Evolutionary conservation across 495 filamentous ascomycete genomes (phyloP), one percentile per base, ranked within the genome.

Genomic region (Lepidopterella palustris): DNA sequence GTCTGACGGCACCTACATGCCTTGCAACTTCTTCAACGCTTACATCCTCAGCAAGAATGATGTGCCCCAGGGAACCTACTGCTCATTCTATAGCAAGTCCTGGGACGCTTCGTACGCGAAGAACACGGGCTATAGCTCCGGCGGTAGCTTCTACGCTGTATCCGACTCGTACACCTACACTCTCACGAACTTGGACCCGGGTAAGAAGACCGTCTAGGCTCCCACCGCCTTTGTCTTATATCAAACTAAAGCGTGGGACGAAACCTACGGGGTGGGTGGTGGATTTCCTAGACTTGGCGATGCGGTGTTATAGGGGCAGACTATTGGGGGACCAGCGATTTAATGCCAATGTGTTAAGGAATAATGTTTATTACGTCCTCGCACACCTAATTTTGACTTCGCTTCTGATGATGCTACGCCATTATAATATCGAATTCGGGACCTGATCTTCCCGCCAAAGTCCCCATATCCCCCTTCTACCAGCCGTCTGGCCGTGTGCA

Each of bases 1-100:
- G 69, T 73, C 39, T 56, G 65, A 15, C 50, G 61, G 28, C 61
- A 74, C 47, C 63, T 71, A 26, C 63, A 64, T 23, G 29, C 57
- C 20, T 0, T 63, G 61, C 51, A 71, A 71, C 53, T 80, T 80
- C 74, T 79, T 78, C 70, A 75, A 78, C 51, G 67, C 72, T 10
- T 81, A 76, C 49, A 59, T 79, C n/a, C 53, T 76, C 3, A 66
- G 67, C 52, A 78, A 71, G 60, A 76, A 79, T 62, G 66, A 70
- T 39, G 64, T 60, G 29, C 61, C 63, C 5, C 59, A 70, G 55
- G 69, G 69, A 1, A 66, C 64, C 0, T 65, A 67, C 49, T 70
- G 70, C 53, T 54, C 62, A 18, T 60, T 71, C 28, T 69, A 70
- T 57, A 71, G n/a, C n/a, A n/a, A n/a, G n/a, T n/a, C n/a, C n/a